phyloP scores from a whole-genome alignment of 768 basidiomycete genomes.

The Glaciozyma antarctica region DNA sequence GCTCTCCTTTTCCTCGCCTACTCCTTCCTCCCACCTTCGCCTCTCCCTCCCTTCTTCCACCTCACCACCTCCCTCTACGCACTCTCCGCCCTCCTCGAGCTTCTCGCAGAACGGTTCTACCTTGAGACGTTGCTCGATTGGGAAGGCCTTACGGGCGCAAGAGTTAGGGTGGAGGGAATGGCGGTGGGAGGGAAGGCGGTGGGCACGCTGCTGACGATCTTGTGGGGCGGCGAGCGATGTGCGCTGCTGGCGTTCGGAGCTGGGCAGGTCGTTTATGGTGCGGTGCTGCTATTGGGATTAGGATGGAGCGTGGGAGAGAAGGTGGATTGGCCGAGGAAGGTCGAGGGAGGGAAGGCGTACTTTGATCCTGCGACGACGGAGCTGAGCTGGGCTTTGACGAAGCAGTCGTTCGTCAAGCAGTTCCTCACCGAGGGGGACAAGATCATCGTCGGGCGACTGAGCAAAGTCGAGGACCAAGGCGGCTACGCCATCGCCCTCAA shows the following conservation, averaged over 20 bases:
- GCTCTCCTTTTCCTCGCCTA: constrained; percentile 46
- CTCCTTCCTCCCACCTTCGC: constrained; percentile 37
- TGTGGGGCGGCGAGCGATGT: constrained; percentile 44
- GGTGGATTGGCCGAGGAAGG: not conserved
- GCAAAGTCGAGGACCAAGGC: constrained; percentile 76
- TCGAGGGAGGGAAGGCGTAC: not conserved
- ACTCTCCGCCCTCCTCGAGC: constrained; percentile 62
- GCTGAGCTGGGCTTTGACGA: constrained; percentile 73
- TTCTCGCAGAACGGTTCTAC: constrained; percentile 73
- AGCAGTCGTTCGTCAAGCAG: constrained; percentile 84
- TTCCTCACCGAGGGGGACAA: constrained; percentile 93
- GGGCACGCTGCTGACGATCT: constrained; percentile 58
- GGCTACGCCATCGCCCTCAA: constrained; percentile 93
- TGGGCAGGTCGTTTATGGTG: constrained; percentile 70
- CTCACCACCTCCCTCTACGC: constrained; percentile 61
- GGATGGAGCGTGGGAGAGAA: not conserved
- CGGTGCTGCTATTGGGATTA: constrained; percentile 53
- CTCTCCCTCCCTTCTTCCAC: constrained; percentile 47
- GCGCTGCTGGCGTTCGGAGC: constrained; percentile 71
- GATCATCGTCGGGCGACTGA: constrained; percentile 71
- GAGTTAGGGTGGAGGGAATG: constrained; percentile 76
- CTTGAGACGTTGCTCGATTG: constrained; percentile 54
- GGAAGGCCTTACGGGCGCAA: constrained; percentile 55
- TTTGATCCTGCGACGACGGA: constrained; percentile 2
- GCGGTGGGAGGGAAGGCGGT: constrained; percentile 68